Conservation (phyloP, 495 filamentous ascomycete genomes). For the Penicillium cinerascens region DNA sequence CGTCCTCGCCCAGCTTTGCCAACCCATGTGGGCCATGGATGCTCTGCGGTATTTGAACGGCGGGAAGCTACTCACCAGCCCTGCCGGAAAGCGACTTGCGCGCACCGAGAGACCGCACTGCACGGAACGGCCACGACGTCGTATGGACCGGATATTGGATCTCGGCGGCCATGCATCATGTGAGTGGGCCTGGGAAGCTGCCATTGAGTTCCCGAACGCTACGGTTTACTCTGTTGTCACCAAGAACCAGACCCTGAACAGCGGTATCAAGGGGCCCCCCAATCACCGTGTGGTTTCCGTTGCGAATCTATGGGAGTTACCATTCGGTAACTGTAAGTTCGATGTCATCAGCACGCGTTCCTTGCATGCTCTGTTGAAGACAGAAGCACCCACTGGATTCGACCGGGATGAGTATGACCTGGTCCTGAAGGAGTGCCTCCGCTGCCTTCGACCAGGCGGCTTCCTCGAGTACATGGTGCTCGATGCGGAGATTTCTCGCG, state of each 20-base stretch:
- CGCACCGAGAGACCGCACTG: conserved; percentile 3
- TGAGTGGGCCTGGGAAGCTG: conserved; percentile 95
- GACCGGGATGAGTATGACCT: conserved; percentile 82
- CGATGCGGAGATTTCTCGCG: conserved; percentile 83
- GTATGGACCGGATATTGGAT: conserved; percentile 66
- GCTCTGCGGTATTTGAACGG: conserved; percentile 74
- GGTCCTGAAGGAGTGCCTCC: conserved; percentile 79
- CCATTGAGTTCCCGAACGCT: conserved; percentile 75
- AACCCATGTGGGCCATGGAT: conserved; percentile 76
- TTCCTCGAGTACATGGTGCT: conserved; percentile 86
- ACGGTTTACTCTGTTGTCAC: conserved; percentile 83
- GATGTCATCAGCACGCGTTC: conserved; percentile 91
- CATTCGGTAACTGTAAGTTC: conserved; percentile 85
- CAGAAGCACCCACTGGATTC: conserved; percentile 47
- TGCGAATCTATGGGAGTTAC: conserved; percentile 69
- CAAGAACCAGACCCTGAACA: conserved; percentile 64
- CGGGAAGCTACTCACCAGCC: conserved; percentile 74
- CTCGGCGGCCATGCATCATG: conserved; percentile 80
- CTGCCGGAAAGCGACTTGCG: conserved; percentile 58
- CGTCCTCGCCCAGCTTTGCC: conserved; percentile 69
- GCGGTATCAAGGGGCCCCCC: conserved; percentile 69
- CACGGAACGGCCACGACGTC: conserved; percentile 12
- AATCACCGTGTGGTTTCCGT: conserved; percentile 85
- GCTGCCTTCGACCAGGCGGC: conserved; percentile 87
- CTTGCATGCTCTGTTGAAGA: conserved; percentile 75